Evolutionary conservation across 169 alveolate species (phyloP).

Genomic region (Plasmodium yoelii): DNA sequence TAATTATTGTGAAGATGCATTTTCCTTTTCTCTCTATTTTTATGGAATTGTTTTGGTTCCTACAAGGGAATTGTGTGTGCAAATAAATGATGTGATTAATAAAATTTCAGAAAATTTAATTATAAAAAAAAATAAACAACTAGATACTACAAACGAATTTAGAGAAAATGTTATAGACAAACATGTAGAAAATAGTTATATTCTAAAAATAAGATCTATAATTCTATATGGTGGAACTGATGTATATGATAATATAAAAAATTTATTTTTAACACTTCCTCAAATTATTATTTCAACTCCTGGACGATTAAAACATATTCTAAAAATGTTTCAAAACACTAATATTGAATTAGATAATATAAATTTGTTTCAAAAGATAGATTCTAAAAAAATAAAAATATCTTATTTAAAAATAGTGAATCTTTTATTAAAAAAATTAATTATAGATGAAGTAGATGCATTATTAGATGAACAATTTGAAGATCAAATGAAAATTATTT

Average conservation of each 20-base stretch:
- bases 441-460: conserved; percentile 63
- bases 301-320: conserved; percentile 61
- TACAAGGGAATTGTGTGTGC: conserved; percentile 63
- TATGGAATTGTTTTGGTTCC: conserved; percentile 30
- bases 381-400: not conserved
- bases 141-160: not conserved
- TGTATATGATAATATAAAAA: conserved; percentile 11
- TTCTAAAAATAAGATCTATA: conserved; percentile 21
- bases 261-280: conserved; percentile 16
- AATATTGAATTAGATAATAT: not conserved
- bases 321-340: not conserved
- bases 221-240: conserved; percentile 62
- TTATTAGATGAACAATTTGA: conserved; percentile 44
- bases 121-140: not conserved
- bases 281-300: conserved; percentile 58
- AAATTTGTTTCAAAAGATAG: not conserved
- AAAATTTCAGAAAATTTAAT: conserved; percentile 4
- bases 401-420: conserved; percentile 10
- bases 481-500: conserved; percentile 24
- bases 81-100: conserved; percentile 23
- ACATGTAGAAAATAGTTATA: not conserved
- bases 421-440: conserved; percentile 9
- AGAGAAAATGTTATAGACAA: not conserved
- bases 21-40: conserved; percentile 14
- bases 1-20: not conserved